A percentile compares a stretch with the other conserved stretches of the same genome.
These are phyloP conservation scores for Ustilago vetiveriae DNA, from an alignment of 1,284 basidiomycete genomes.

Conservation along the genomic window DNA sequence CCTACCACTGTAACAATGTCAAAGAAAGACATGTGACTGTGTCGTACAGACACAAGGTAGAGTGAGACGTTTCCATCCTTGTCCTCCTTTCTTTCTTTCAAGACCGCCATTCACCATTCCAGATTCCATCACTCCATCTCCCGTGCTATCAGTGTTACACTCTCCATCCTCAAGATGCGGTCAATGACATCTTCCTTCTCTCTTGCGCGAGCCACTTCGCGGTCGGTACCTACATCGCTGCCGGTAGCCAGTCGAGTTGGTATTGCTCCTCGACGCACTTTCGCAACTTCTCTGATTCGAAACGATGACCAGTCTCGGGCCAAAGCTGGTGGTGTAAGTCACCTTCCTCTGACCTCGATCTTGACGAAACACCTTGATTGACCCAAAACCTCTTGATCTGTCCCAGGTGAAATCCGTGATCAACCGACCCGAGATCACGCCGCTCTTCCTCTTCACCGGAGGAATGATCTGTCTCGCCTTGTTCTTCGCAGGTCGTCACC, in stretches of 20 bases:
- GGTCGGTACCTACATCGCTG: background rate
- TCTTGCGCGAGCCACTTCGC: no score
- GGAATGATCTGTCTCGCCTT: slow-evolving; percentile 38
- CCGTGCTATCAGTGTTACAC: no score
- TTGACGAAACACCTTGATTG: no score
- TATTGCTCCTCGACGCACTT: slow-evolving; percentile 1
- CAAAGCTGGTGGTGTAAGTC: slow-evolving; percentile 22
- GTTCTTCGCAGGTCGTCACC: slow-evolving; percentile 35
- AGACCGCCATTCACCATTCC: no score
- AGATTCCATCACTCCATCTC: no score
- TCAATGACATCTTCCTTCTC: background rate
- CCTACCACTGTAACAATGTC: no score
- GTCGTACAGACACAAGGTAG: no score
- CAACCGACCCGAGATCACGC: slow-evolving; percentile 46
- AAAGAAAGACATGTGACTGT: no score
- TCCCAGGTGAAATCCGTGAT: slow-evolving; percentile 25
- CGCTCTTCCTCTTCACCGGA: slow-evolving; percentile 47
- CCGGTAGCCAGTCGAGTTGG: background rate
- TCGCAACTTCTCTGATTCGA: slow-evolving; percentile 1
- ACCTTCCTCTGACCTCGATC: background rate
- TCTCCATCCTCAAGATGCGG: background rate
- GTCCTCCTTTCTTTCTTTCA: no score
- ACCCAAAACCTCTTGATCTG: no score
- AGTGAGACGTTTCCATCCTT: no score
- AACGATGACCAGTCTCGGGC: slow-evolving; percentile 22